Base-by-base conservation (phyloP, 805 yeast genomes). In the Wickerhamiella cacticola region DNA sequence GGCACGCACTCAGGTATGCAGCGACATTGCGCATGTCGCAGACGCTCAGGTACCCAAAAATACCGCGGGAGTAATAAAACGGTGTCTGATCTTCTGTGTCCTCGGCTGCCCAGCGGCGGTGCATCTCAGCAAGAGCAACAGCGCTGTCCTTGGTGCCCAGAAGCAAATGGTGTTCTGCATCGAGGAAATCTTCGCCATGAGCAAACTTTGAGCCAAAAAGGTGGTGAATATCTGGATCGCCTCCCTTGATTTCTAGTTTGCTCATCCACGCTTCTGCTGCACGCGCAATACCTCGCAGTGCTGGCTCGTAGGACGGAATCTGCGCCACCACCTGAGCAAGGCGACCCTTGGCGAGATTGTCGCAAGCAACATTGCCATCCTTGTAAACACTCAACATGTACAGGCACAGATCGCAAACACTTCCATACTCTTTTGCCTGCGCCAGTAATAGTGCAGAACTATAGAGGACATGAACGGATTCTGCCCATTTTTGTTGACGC, bases 191-290 rank as follows among this genome's bases (percentile, higher is more conserved):
- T 43, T 73, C 75, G 18, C 67, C 68, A 31, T 60, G 55, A 25
- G 63, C 66, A 38, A 85, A 68, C 59, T 83, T 78, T 29, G 70
- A 63, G 2, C 95, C 96, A 51, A 86, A 70, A 9, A 80, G 71
- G 54, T 79, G 79, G 59, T 85, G 86, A 48, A 92, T 67, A 40
- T 76, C 78, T 5, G 81, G 73, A 59, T 86, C 95, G 3, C 95
- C 96, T 52, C 74, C 73, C 48, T 73, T 73, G 47, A 65, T 67
- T 0, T 67, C 68, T 3, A 76, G 68, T 46, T 61, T 64, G 51
- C 70, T 71, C 40, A 65, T 63, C 87, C 95, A 89, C 38, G 38
- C 40, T 45, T 77, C 68, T 46, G 79, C 69, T 47, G 78, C 83
- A 41, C 78, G 77, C 18, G 82, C 73, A 46, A 89, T 72, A 54